Evolutionary conservation across 306 rosid species (phyloP).

Genomic region (Acacia acuminata): DNA sequence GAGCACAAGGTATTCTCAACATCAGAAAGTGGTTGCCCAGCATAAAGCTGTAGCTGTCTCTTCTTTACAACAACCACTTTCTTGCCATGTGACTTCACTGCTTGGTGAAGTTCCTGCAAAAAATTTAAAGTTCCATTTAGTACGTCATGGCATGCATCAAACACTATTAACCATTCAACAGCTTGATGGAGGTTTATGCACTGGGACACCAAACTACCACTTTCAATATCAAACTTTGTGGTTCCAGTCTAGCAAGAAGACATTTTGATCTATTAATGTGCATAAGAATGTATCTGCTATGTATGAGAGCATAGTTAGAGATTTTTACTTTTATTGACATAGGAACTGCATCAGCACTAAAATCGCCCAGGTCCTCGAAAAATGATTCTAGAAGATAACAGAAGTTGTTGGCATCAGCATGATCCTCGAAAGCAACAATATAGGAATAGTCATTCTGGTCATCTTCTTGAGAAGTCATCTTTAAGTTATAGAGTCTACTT

Average conservation of each 20-base stretch:
- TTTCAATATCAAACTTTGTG: slow-evolving; percentile 28
- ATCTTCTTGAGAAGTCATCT: slow-evolving; percentile 38
- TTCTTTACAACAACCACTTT: slow-evolving; percentile 73
- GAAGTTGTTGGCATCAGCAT: slow-evolving; percentile 46
- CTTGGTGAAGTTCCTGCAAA: slow-evolving; percentile 71
- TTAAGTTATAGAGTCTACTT: slow-evolving; percentile 61
- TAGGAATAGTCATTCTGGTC: slow-evolving; percentile 48
- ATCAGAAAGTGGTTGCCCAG: slow-evolving; percentile 81
- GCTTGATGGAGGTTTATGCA: slow-evolving; percentile 13
- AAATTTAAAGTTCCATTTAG: neutral
- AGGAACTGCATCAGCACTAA: slow-evolving; percentile 64
- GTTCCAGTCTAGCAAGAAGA: slow-evolving; percentile 5
- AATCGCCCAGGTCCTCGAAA: slow-evolving; percentile 72
- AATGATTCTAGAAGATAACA: slow-evolving; percentile 69
- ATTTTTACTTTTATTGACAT: slow-evolving; percentile 62
- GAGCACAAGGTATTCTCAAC: slow-evolving; percentile 72
- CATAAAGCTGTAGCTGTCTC: slow-evolving; percentile 81
- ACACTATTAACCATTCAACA: slow-evolving; percentile 11
- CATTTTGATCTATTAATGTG: neutral
- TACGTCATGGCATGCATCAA: slow-evolving; percentile 2
- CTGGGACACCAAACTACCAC: slow-evolving; percentile 4
- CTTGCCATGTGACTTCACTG: slow-evolving; percentile 47
- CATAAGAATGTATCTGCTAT: slow-evolving; percentile 1
- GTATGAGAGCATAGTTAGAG: slow-evolving; percentile 9
- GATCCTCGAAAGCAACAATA: slow-evolving; percentile 55